Evolutionary conservation across 805 yeast genomes (phyloP).

Genomic region (Yamadazyma insecticola): DNA sequence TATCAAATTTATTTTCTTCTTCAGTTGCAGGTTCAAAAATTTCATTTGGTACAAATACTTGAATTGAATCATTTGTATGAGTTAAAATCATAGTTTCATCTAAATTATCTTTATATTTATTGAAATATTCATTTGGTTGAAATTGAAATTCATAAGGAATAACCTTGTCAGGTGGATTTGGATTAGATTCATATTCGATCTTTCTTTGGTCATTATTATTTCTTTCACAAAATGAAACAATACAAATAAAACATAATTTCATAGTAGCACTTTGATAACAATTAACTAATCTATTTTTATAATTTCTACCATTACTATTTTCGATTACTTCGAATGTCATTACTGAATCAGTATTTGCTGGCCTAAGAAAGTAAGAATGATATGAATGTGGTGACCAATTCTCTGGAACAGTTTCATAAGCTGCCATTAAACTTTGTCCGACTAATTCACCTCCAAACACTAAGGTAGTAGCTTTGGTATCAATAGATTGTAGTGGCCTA

Average conservation of each 20-base stretch:
- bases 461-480: conserved; percentile 22
- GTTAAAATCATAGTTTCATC: conserved; percentile 13
- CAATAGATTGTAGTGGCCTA: conserved; percentile 17
- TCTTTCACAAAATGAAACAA: conserved; percentile 29
- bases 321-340: conserved; percentile 29
- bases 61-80: conserved; percentile 20
- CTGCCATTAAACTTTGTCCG: conserved; percentile 35
- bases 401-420: conserved; percentile 25
- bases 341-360: conserved; percentile 23
- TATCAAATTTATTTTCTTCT: conserved; percentile 11
- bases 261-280: conserved; percentile 26
- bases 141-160: conserved; percentile 30
- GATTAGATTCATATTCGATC: conserved; percentile 10
- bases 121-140: conserved; percentile 22
- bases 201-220: conserved; percentile 18
- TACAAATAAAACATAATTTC: conserved; percentile 27
- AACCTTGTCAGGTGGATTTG: conserved; percentile 13
- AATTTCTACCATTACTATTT: conserved; percentile 30
- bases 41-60: conserved; percentile 11
- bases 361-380: conserved; percentile 36
- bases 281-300: conserved; percentile 28
- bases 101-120: conserved; percentile 19
- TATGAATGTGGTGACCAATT: conserved; percentile 35
- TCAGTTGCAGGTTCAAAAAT: conserved; percentile 12
- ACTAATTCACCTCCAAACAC: conserved; percentile 38